phyloP scores from a whole-genome alignment of 306 rosid genomes.

The Acacia acuminata region DNA sequence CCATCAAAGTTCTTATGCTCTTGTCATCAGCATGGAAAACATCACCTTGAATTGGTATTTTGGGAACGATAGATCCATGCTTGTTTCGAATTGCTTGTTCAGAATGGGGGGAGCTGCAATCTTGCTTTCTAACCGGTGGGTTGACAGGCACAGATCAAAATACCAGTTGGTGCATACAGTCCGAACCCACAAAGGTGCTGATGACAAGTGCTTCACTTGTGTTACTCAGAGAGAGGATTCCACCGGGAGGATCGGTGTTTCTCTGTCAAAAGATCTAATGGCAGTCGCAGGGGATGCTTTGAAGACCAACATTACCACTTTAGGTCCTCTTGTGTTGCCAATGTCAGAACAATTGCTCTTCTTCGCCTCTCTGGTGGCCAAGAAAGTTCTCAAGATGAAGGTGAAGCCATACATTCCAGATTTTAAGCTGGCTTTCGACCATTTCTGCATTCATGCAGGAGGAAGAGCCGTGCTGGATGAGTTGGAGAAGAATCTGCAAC shows the following conservation, averaged over 20 bases:
- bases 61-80: conserved; percentile 69
- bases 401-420: conserved; percentile 64
- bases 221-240: conserved; percentile 57
- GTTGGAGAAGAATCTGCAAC: conserved; percentile 62
- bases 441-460: conserved; percentile 69
- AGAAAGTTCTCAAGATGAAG: conserved; percentile 53
- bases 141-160: conserved; percentile 44
- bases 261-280: conserved; percentile 68
- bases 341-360: conserved; percentile 66
- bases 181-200: conserved; percentile 64
- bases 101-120: conserved; percentile 73
- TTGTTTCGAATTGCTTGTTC: conserved; percentile 65
- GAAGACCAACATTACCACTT: conserved; percentile 65
- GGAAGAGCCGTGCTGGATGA: conserved; percentile 73
- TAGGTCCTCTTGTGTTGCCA: conserved; percentile 67
- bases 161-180: conserved; percentile 55
- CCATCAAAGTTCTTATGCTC: conserved; percentile 60
- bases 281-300: conserved; percentile 68
- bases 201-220: conserved; percentile 64
- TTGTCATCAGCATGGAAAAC: conserved; percentile 67
- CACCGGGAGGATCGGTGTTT: conserved; percentile 49
- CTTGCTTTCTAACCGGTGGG: conserved; percentile 53
- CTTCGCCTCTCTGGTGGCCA: conserved; percentile 53
- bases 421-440: conserved; percentile 67
- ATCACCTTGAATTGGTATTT: conserved; percentile 72